phyloP scores from a whole-genome alignment of 345 rosid genomes.

The Eucalyptus erythrocorys region DNA sequence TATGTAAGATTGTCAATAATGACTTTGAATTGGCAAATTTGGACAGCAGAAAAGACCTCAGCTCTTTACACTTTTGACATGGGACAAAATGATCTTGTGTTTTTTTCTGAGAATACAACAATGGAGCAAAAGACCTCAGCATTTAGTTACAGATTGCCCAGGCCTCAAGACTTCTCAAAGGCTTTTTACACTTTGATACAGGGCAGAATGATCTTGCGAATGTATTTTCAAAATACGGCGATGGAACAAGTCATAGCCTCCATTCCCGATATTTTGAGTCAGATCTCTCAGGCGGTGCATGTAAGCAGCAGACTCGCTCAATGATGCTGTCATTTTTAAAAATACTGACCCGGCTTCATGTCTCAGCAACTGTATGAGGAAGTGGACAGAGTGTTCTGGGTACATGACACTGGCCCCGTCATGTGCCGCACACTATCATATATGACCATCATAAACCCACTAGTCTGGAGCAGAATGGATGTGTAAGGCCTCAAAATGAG shows the following conservation, averaged over 20 bases:
- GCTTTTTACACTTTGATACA: conserved; percentile 59
- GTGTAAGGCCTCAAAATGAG: conserved; percentile 40
- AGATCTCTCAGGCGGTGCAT: conserved; percentile 32
- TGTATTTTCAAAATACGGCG: conserved; percentile 31
- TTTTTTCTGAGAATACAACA: conserved; percentile 31
- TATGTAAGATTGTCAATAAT: background rate
- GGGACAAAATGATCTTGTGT: conserved; percentile 61
- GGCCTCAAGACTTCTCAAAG: conserved; percentile 54
- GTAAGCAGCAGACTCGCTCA: conserved; percentile 6
- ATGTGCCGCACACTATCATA: conserved; percentile 37
- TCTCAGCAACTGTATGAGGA: conserved; percentile 40
- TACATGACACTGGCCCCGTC: conserved; percentile 64
- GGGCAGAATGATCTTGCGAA: conserved; percentile 68
- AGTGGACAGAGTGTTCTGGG: conserved; percentile 75
- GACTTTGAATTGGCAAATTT: background rate
- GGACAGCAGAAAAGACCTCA: conserved; percentile 5
- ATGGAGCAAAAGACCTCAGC: conserved; percentile 1
- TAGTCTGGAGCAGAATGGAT: conserved; percentile 37
- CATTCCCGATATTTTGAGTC: conserved; percentile 35
- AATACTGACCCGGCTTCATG: background rate
- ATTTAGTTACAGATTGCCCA: conserved; percentile 15
- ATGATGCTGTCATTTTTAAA: background rate
- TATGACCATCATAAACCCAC: conserved; percentile 10
- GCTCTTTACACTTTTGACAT: conserved; percentile 61
- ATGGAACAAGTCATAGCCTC: conserved; percentile 27